Base-by-base conservation (phyloP, 164 flowering plant genomes). In the Saururus chinensis region DNA sequence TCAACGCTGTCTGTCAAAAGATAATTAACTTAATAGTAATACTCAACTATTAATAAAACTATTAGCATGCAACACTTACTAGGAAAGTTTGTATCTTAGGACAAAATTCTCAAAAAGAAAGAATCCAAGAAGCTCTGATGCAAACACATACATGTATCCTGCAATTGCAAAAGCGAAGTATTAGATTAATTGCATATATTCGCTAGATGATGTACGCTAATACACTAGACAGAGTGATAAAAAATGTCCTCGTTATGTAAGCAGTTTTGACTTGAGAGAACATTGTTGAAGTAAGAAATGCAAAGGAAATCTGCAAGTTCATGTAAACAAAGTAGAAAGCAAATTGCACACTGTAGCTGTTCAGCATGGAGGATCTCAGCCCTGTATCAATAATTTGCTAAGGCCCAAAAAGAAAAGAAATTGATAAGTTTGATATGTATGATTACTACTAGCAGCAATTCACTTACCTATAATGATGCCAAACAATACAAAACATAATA, bases 381-480 rank as follows among this genome's bases (percentile, higher is more conserved):
- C 97, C 95, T 95, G 92, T 67, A 82, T 62, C 1, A 21, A 64
- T 67, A 21, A 45, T 45, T 42, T 4, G n/a, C n/a, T n/a, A n/a
- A n/a, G n/a, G n/a, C n/a, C n/a, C n/a, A n/a, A n/a, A n/a, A n/a
- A n/a, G n/a, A n/a, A n/a, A n/a, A n/a, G n/a, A n/a, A n/a, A n/a
- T n/a, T n/a, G n/a, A n/a, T n/a, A n/a, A 19, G n/a, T n/a, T n/a
- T n/a, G n/a, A n/a, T n/a, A n/a, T n/a, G n/a, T n/a, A n/a, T n/a
- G n/a, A n/a, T n/a, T n/a, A n/a, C n/a, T n/a, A n/a, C n/a, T n/a
- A n/a, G n/a, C n/a, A n/a, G n/a, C n/a, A n/a, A n/a, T n/a, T 51
- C 40, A 60, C 67, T 73, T 83, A 95, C 99, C 97, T 76, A 93
- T 75, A 25, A 76, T 57, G 65, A 95, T 85, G 52, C 99, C 96